Base-by-base conservation (phyloP, 2,329 filamentous ascomycete species). In the Pseudogymnoascus sp. region DNA sequence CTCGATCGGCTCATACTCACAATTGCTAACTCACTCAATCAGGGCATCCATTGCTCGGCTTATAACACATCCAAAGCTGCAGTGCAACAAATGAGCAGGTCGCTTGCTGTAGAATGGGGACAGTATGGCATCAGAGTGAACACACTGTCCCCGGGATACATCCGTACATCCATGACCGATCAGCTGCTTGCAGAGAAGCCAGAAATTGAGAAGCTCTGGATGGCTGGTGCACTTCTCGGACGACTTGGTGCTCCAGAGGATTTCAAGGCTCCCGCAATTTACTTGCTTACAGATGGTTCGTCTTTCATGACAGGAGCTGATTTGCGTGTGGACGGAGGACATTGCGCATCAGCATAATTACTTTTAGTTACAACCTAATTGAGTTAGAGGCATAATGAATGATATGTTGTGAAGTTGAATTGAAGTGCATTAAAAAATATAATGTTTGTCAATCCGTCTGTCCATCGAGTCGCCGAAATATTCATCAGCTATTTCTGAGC, bases 201-300 rank as follows among this genome's bases (percentile, higher is more conserved):
- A 14, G 67, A 65, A 63, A 55, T 63, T 5, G 76, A 78, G 65
- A 74, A 74, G 37, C 82, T 86, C 67, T 96, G 91, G 91, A 84
- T 88, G 25, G 86, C 82, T 69, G 87, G 92, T 75, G 95, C 93
- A 74, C 93, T 95, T 89, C 80, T 96, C 59, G 85, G 81, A 59
- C 81, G 84, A 38, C 77, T 90, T 61, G 88, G 86, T 70, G 76
- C 76, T 16, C 87, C 88, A 0, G 78, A 84, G 49, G 88, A 91
- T 72, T 89, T 88, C 73, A 84, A 86, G 52, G 87, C 87, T 7
- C 85, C 87, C 1, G 86, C 86, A 3, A 81, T 88, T 9, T 88
- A 88, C 71, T 76, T 88, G 65, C 74, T 88, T 23, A 85, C 83
- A 66, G 82, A 86, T 67, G 85, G 84, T 1, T 86, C 83, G 71